Evolutionary conservation across 495 filamentous ascomycete species (phyloP).

Genomic region (Aspergillus hancockii): DNA sequence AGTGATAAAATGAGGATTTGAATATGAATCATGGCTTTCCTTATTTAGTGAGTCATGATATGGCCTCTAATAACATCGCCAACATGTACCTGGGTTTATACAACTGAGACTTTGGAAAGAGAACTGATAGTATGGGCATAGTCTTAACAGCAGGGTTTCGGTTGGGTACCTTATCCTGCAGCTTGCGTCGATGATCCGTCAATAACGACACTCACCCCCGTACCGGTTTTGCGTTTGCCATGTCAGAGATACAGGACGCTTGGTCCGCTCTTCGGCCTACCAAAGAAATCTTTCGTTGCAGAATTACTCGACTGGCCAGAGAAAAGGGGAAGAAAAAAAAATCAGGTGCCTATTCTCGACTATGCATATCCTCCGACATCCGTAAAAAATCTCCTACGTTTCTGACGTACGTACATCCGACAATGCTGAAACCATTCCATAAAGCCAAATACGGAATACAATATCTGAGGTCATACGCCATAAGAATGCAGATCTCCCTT

Average conservation of each 20-base stretch:
- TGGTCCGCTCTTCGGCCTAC: constrained; percentile 5
- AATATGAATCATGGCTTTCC: not conserved
- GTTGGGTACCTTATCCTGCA: constrained; percentile 31
- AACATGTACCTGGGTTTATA: not conserved
- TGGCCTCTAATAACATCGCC: not conserved
- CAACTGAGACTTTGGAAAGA: not conserved
- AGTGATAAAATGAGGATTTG: not conserved
- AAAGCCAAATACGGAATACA: constrained; percentile 2
- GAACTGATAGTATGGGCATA: not conserved
- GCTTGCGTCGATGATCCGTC: constrained; percentile 13
- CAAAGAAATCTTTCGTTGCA: not conserved
- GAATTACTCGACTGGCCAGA: not conserved
- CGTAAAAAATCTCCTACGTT: constrained; percentile 8
- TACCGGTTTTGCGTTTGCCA: constrained; percentile 5
- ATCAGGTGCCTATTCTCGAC: not conserved
- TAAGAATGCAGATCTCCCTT: constrained; percentile 21
- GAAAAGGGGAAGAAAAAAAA: not conserved
- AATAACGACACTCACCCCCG: constrained; percentile 6
- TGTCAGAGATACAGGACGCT: constrained; percentile 8
- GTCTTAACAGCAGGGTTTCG: not conserved
- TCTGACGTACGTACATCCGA: constrained; percentile 11
- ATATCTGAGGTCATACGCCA: constrained; percentile 10
- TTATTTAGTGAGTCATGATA: not conserved
- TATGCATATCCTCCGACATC: not conserved
- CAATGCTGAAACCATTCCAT: constrained; percentile 5